Evolutionary conservation across 2,329 filamentous ascomycete species (phyloP).

Genomic region (Tolypocladium capitatum): DNA sequence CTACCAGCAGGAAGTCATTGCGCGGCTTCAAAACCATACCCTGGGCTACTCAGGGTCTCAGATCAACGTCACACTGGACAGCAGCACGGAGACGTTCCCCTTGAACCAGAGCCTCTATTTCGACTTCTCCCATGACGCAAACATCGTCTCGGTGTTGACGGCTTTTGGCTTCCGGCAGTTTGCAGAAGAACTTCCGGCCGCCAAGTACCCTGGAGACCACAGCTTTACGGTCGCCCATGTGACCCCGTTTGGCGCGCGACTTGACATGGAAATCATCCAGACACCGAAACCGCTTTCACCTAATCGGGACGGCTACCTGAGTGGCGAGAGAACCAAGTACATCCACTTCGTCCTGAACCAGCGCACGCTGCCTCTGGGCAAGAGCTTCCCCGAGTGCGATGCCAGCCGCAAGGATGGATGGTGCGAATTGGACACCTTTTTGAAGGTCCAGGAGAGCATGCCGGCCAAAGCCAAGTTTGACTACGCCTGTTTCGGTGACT

Average conservation of each 20-base stretch:
- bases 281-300: conserved; percentile 49
- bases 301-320: conserved; percentile 38
- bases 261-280: conserved; percentile 63
- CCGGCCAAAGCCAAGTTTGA: conserved; percentile 46
- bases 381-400: conserved; percentile 53
- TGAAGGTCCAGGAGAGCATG: conserved; percentile 48
- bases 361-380: conserved; percentile 55
- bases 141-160: conserved; percentile 55
- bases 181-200: conserved; percentile 40
- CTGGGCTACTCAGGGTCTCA: conserved; percentile 44
- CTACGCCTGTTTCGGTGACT: conserved; percentile 51
- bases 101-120: conserved; percentile 61
- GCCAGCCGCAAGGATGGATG: conserved; percentile 53
- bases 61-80: conserved; percentile 59
- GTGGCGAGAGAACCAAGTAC: conserved; percentile 48
- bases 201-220: conserved; percentile 40
- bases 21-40: conserved; percentile 55
- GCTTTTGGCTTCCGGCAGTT: conserved; percentile 65
- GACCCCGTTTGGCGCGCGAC: conserved; percentile 57
- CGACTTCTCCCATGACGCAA: conserved; percentile 68
- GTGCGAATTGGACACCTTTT: conserved; percentile 60
- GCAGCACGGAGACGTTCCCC: conserved; percentile 55
- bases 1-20: conserved; percentile 60
- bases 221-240: conserved; percentile 54
- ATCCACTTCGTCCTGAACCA: conserved; percentile 66